phyloP scores from a whole-genome alignment of 805 yeast species.

The Millerago galiae region DNA sequence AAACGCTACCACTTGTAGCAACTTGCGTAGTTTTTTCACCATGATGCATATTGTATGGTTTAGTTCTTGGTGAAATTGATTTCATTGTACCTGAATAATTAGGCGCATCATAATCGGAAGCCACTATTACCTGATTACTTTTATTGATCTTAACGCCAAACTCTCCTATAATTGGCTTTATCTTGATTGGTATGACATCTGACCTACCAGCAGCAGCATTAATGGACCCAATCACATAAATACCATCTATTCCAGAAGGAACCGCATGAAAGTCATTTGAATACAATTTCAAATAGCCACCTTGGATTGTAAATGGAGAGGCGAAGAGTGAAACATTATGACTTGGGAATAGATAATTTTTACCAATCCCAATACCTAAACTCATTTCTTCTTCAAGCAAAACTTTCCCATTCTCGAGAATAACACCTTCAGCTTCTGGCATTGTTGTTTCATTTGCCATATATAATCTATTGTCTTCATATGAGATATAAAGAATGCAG shows the following conservation, averaged over 20 bases:
- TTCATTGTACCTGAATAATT: background rate
- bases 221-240: slow-evolving; percentile 2
- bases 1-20: background rate
- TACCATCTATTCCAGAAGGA: slow-evolving; percentile 3
- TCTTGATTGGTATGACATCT: slow-evolving; percentile 2
- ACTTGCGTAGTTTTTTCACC: background rate
- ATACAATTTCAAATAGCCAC: slow-evolving; percentile 2
- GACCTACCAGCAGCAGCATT: slow-evolving; percentile 1
- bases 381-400: background rate
- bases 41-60: background rate
- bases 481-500: background rate
- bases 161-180: slow-evolving; percentile 1
- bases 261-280: slow-evolving; percentile 3
- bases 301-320: slow-evolving; percentile 2
- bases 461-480: background rate
- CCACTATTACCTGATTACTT: background rate
- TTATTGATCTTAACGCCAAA: background rate
- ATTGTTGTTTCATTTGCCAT: background rate
- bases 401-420: background rate
- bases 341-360: slow-evolving; percentile 2
- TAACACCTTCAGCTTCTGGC: background rate
- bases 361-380: slow-evolving; percentile 5
- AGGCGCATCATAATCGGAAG: background rate
- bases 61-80: background rate
- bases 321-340: slow-evolving; percentile 1